Conservation (phyloP, 164 flowering plant genomes). For the Kingdonia uniflora region DNA sequence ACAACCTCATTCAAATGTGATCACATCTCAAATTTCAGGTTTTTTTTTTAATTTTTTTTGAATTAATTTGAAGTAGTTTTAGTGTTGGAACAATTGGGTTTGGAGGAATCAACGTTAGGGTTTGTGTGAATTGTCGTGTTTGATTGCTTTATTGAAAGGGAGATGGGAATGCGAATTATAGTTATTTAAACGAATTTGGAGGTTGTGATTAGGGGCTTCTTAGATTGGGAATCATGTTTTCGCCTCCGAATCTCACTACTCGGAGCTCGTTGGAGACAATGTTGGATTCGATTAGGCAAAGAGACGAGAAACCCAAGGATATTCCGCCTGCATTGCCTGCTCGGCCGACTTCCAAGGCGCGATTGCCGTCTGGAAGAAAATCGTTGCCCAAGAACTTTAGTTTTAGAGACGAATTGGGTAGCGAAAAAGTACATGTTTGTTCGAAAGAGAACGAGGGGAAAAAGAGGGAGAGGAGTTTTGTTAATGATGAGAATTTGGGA, state of each 20-base stretch:
- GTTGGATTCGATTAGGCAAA: slow-evolving; percentile 69
- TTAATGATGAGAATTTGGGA: slow-evolving; percentile 12
- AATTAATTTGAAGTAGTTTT: too few relatives aligned
- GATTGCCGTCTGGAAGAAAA: slow-evolving; percentile 52
- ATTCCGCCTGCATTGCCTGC: slow-evolving; percentile 79
- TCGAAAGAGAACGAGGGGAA: slow-evolving; percentile 24
- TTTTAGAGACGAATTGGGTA: slow-evolving; percentile 13
- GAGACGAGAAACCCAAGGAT: slow-evolving; percentile 64
- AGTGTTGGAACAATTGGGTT: too few relatives aligned
- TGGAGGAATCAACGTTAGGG: too few relatives aligned
- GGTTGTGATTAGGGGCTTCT: not conserved
- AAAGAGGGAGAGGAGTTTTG: slow-evolving; percentile 19
- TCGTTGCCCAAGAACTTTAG: slow-evolving; percentile 47
- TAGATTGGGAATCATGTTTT: slow-evolving; percentile 29
- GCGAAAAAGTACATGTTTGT: not conserved
- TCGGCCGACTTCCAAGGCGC: slow-evolving; percentile 60
- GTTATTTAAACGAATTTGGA: too few relatives aligned
- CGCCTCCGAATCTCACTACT: slow-evolving; percentile 30
- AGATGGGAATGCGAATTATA: too few relatives aligned
- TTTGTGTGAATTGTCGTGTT: too few relatives aligned
- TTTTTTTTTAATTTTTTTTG: too few relatives aligned
- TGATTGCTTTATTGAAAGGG: too few relatives aligned
- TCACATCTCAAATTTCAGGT: too few relatives aligned
- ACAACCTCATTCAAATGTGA: too few relatives aligned
- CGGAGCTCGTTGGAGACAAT: slow-evolving; percentile 89